Evolutionary conservation across 805 yeast genomes (phyloP).

Genomic region (Cephaloascus fragrans): DNA sequence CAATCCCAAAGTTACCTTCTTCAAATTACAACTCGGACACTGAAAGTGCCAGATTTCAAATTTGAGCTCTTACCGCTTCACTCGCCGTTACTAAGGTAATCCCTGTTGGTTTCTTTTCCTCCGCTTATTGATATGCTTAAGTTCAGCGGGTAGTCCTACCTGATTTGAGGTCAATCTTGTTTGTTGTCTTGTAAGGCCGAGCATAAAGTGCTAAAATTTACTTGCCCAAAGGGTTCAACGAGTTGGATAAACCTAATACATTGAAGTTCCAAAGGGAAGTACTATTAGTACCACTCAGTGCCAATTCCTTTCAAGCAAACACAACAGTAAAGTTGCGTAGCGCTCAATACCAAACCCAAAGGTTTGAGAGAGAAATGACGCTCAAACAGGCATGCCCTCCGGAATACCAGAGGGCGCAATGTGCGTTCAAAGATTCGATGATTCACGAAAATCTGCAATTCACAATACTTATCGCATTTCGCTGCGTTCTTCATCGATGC

Average conservation of each 20-base stretch:
- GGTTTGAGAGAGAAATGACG: conserved; percentile 26
- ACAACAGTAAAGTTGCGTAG: conserved; percentile 12
- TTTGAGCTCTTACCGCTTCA: conserved; percentile 26
- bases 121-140: conserved; percentile 36
- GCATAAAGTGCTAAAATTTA: conserved; percentile 2
- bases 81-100: conserved; percentile 35
- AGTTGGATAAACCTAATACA: conserved; percentile 9
- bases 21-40: conserved; percentile 29
- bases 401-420: conserved; percentile 32
- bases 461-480: conserved; percentile 33
- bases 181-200: conserved; percentile 9
- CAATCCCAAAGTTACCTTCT: conserved; percentile 21
- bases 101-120: conserved; percentile 37
- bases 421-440: conserved; percentile 38
- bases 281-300: conserved; percentile 8
- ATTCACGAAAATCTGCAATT: conserved; percentile 27
- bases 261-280: conserved; percentile 2
- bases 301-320: conserved; percentile 19
- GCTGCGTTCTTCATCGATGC: conserved; percentile 38
- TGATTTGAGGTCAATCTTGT: conserved; percentile 27
- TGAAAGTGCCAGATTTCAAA: conserved; percentile 29
- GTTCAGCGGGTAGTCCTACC: conserved; percentile 32
- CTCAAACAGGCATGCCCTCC: conserved; percentile 29
- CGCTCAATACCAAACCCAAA: conserved; percentile 21
- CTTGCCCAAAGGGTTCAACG: conserved; percentile 3